phyloP scores from a whole-genome alignment of 257 asterid genomes.

The Solanum gandarillasii region DNA sequence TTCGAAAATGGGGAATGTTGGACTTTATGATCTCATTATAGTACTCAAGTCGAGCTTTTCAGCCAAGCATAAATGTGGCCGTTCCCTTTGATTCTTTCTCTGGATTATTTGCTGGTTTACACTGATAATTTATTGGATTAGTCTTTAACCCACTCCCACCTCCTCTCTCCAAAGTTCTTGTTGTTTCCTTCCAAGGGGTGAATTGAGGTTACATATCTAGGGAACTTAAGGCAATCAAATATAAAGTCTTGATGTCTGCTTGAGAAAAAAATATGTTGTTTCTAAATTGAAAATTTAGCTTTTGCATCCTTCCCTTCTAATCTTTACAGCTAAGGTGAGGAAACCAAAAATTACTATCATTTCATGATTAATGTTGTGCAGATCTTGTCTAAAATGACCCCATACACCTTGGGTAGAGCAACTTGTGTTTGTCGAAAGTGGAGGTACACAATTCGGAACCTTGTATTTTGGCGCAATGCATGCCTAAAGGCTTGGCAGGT shows the following conservation, averaged over 20 bases:
- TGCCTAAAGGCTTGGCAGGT: constrained; percentile 97
- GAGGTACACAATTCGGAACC: constrained; percentile 83
- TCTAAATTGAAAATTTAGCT: not conserved
- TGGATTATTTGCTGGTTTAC: not conserved
- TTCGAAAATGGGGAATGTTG: not conserved
- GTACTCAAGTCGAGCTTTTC: not conserved
- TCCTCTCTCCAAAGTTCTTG: not conserved
- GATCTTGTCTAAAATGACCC: constrained; percentile 68
- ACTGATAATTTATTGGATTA: not conserved
- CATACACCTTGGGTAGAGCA: constrained; percentile 78
- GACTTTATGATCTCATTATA: not conserved
- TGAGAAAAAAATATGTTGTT: not conserved
- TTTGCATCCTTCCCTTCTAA: not conserved
- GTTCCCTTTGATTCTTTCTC: not conserved
- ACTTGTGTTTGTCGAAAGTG: constrained; percentile 12
- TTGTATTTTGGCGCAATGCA: constrained; percentile 84
- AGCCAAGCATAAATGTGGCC: not conserved
- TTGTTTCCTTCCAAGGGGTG: not conserved
- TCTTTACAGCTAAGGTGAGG: not conserved
- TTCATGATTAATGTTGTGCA: constrained; percentile 13
- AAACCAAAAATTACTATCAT: not conserved
- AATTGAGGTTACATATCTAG: not conserved
- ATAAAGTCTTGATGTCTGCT: not conserved
- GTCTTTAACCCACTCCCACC: not conserved
- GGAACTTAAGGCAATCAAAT: not conserved